These are phyloP conservation scores for Penicillium expansum DNA, from an alignment of 2,329 filamentous ascomycete species.

Conservation along the genomic window DNA sequence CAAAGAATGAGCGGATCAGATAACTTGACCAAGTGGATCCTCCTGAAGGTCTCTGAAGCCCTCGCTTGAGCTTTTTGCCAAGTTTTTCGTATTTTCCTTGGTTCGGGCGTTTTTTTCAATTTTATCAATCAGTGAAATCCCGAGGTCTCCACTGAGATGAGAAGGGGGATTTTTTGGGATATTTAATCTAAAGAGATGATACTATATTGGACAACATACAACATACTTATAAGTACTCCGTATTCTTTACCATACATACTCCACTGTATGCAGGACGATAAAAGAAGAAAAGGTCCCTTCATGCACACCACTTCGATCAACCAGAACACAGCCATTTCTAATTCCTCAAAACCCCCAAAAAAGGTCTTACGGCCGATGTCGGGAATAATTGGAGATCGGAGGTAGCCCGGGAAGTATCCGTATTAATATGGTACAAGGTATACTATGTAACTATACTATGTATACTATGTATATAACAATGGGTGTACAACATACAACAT, in stretches of 20 bases:
- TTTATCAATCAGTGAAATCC: conserved; percentile 26
- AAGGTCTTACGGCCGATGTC: conserved; percentile 9
- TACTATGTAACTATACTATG: too few species aligned
- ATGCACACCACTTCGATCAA: not conserved
- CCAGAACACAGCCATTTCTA: not conserved
- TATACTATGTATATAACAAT: too few species aligned
- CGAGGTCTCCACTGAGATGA: conserved; percentile 9
- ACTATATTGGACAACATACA: too few species aligned
- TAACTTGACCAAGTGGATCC: conserved; percentile 23
- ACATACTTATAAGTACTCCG: not conserved
- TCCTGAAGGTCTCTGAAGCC: not conserved
- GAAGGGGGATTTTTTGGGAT: too few species aligned
- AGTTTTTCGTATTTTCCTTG: conserved; percentile 9
- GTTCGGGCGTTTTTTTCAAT: conserved; percentile 4
- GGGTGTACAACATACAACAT: too few species aligned
- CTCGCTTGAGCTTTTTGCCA: conserved; percentile 10
- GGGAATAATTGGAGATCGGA: conserved; percentile 2
- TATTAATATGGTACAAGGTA: too few species aligned
- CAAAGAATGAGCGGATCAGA: conserved; percentile 23
- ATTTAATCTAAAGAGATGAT: not conserved
- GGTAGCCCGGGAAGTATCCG: too few species aligned
- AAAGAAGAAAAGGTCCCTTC: not conserved
- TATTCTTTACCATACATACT: not conserved
- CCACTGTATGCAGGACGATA: not conserved
- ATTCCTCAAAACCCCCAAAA: not conserved